These are phyloP conservation scores for Dryas integrifolia DNA, from an alignment of 331 rosid genomes.

Conservation along the genomic window DNA sequence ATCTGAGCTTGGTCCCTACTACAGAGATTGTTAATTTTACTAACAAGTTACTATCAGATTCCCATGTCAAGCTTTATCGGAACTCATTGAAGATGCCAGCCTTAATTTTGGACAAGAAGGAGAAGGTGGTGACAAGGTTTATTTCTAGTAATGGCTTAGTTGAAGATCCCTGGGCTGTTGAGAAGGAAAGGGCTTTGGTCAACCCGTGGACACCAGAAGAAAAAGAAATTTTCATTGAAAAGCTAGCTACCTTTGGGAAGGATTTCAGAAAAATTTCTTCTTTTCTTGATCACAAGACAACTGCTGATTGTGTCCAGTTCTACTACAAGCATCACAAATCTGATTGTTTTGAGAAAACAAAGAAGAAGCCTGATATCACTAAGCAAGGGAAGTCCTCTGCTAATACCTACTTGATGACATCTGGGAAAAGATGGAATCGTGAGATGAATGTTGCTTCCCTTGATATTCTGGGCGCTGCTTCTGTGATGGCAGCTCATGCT, in stretches of 20 bases:
- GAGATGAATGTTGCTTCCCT: conserved; percentile 69
- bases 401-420: conserved; percentile 46
- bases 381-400: conserved; percentile 60
- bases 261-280: conserved; percentile 79
- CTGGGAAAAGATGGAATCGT: conserved; percentile 75
- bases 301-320: conserved; percentile 92
- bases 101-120: conserved; percentile 70
- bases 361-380: conserved; percentile 46
- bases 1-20: conserved; percentile 56
- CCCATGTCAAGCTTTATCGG: conserved; percentile 53
- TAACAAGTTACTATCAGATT: conserved; percentile 62
- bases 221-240: conserved; percentile 61
- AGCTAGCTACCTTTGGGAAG: conserved; percentile 64
- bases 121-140: conserved; percentile 60
- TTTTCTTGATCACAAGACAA: conserved; percentile 82
- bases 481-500: conserved; percentile 61
- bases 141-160: conserved; percentile 74
- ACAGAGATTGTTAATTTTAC: conserved; percentile 51
- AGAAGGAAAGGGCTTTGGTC: conserved; percentile 72
- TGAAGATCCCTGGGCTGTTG: conserved; percentile 82
- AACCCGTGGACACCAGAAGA: conserved; percentile 89
- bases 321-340: conserved; percentile 93
- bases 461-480: conserved; percentile 85
- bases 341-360: conserved; percentile 61
- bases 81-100: conserved; percentile 83